Evolutionary conservation across 2,329 filamentous ascomycete genomes (phyloP).

Genomic region (Fusarium sp.): DNA sequence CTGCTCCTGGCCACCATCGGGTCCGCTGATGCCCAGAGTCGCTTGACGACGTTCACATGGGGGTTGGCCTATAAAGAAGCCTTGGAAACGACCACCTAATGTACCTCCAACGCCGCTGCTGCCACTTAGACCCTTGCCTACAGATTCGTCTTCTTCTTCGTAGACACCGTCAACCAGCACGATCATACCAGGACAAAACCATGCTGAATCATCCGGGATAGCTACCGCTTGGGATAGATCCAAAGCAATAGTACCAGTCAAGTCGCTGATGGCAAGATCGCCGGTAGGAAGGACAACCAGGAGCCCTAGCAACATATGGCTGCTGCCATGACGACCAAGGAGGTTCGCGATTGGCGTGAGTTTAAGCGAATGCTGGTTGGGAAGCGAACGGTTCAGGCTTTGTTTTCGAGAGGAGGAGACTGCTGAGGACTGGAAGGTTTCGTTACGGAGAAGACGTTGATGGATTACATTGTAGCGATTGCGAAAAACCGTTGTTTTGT

Average conservation of each 20-base stretch:
- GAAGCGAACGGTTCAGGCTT: conserved; percentile 69
- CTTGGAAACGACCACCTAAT: conserved; percentile 91
- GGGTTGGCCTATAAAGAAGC: conserved; percentile 90
- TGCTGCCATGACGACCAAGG: conserved; percentile 82
- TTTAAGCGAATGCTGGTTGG: conserved; percentile 79
- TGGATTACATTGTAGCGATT: conserved; percentile 94
- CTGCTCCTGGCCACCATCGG: conserved; percentile 67
- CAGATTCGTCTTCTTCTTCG: conserved; percentile 85
- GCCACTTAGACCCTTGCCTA: conserved; percentile 77
- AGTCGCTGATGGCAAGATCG: conserved; percentile 82
- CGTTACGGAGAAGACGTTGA: conserved; percentile 90
- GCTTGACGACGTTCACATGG: conserved; percentile 86
- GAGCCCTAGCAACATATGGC: conserved; percentile 88
- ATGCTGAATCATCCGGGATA: conserved; percentile 86
- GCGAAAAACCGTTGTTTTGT: conserved; percentile 87
- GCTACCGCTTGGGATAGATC: conserved; percentile 84
- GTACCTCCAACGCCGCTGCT: conserved; percentile 87
- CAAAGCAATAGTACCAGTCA: conserved; percentile 87
- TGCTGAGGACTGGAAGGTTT: conserved; percentile 87
- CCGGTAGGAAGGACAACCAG: conserved; percentile 85
- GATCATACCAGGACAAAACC: conserved; percentile 96
- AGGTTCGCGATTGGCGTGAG: conserved; percentile 86
- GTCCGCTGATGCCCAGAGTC: conserved; percentile 78
- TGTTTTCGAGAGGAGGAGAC: conserved; percentile 70
- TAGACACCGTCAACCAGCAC: conserved; percentile 96